phyloP scores from a whole-genome alignment of 768 basidiomycete species.

The Mycena vitilis region DNA sequence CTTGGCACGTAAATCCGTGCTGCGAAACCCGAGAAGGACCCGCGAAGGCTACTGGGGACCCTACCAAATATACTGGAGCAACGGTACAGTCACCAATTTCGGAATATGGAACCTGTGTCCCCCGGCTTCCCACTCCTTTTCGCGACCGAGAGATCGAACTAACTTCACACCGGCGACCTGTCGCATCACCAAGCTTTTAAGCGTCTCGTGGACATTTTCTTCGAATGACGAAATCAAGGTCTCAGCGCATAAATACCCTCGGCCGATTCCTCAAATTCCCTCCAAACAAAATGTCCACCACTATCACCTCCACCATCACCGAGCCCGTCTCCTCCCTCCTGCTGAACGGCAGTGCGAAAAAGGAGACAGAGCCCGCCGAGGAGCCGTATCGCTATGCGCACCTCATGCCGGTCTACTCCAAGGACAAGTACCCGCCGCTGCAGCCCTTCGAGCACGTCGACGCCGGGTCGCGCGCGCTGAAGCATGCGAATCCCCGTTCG shows the following conservation, averaged over 20 bases:
- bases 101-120: not conserved
- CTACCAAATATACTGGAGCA: not conserved
- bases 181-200: not conserved
- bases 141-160: not conserved
- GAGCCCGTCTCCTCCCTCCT: slow-evolving; percentile 14
- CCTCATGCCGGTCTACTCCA: slow-evolving; percentile 76
- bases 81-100: not conserved
- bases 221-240: slow-evolving; percentile 17
- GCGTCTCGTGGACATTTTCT: not conserved
- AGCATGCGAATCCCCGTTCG: slow-evolving; percentile 71
- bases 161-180: not conserved
- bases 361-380: slow-evolving; percentile 17
- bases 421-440: slow-evolving; percentile 73
- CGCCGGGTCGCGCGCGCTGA: slow-evolving; percentile 77
- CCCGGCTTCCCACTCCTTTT: not conserved
- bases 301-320: slow-evolving; percentile 18
- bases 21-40: not conserved
- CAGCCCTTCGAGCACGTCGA: slow-evolving; percentile 82
- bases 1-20: not conserved
- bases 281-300: slow-evolving; percentile 22
- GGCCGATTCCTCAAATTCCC: not conserved
- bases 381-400: slow-evolving; percentile 71
- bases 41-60: too few relatives aligned
- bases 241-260: slow-evolving; percentile 15
- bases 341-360: slow-evolving; percentile 13